Evolutionary conservation across 2,329 filamentous ascomycete genomes (phyloP).

Genomic region (Sporothrix phasma): DNA sequence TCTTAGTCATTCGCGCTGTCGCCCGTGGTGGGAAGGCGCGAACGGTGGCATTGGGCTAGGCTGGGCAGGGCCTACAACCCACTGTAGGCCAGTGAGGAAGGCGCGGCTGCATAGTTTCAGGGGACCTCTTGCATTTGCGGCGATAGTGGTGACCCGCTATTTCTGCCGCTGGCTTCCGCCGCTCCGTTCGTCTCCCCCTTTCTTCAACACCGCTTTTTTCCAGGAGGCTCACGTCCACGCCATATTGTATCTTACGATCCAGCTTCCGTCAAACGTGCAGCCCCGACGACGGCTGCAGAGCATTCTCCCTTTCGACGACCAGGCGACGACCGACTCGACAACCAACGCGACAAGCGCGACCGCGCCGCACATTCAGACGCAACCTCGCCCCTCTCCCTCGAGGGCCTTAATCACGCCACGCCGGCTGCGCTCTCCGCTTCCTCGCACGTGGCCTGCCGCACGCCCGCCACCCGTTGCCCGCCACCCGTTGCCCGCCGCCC

Average conservation of each 20-base stretch:
- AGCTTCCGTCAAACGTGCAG: neutral
- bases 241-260: too few species aligned
- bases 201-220: constrained; percentile 2
- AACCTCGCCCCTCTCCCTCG: neutral
- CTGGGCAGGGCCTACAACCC: too few species aligned
- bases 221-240: neutral
- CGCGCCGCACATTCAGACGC: neutral
- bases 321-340: neutral
- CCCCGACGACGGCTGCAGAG: neutral
- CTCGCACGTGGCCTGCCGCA: too few species aligned
- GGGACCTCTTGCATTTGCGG: neutral
- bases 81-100: too few species aligned
- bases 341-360: neutral
- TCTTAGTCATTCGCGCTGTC: neutral
- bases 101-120: neutral
- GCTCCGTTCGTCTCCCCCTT: neutral
- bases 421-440: too few species aligned
- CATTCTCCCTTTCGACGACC: neutral
- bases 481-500: neutral
- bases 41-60: too few species aligned
- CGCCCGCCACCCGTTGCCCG: too few species aligned
- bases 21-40: neutral
- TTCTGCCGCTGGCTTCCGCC: constrained; percentile 1
- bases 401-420: neutral
- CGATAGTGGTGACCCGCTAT: constrained; percentile 4